Evolutionary conservation across 2,329 filamentous ascomycete species (phyloP).

Genomic region (Fusarium sp.): DNA sequence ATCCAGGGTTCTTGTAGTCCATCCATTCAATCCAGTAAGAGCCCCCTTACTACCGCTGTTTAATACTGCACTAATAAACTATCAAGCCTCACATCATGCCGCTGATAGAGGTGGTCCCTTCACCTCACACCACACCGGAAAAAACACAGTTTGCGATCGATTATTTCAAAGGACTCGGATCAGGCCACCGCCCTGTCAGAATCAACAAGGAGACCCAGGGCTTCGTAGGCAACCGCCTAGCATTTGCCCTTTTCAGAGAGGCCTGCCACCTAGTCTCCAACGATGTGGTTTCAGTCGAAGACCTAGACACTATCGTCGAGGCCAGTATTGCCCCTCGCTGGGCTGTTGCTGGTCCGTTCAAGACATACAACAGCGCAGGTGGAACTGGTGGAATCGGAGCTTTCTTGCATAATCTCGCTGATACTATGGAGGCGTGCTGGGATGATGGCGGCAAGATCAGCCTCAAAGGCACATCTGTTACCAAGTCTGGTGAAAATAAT

Average conservation of each 20-base stretch:
- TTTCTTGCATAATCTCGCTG: conserved; percentile 35
- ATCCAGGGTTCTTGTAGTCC: conserved; percentile 28
- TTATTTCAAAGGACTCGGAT: conserved; percentile 29
- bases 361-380: conserved; percentile 42
- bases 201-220: conserved; percentile 41
- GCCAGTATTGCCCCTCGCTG: conserved; percentile 42
- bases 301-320: conserved; percentile 51
- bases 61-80: background rate
- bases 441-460: conserved; percentile 26
- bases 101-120: conserved; percentile 37
- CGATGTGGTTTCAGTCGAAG: conserved; percentile 42
- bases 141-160: conserved; percentile 28
- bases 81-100: conserved; percentile 39
- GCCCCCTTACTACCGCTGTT: fast-evolving
- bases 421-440: conserved; percentile 39
- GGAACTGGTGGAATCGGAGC: conserved; percentile 37
- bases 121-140: conserved; percentile 14
- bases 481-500: background rate
- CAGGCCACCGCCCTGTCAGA: conserved; percentile 32
- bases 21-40: conserved; percentile 37
- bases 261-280: conserved; percentile 29
- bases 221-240: conserved; percentile 35
- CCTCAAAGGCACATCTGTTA: conserved; percentile 15
- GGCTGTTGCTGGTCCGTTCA: conserved; percentile 43
- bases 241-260: conserved; percentile 35